Conservation (phyloP, 1,284 basidiomycete genomes). For the Melampsora americana region DNA sequence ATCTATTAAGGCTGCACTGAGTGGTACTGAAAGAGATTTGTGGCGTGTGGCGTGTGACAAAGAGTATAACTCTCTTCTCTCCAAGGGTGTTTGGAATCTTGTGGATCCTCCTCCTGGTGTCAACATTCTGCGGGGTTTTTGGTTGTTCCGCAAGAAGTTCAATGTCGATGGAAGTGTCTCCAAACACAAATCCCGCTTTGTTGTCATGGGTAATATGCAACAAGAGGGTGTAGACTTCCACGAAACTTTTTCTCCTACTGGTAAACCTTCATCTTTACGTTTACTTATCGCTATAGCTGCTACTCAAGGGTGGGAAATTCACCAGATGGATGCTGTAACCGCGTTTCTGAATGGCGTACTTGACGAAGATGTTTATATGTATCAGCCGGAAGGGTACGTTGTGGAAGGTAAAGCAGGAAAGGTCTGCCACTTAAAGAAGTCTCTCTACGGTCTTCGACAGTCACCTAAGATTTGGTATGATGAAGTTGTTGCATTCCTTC, state of each 20-base stretch:
- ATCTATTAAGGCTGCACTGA: not conserved
- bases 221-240: no score
- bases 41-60: not conserved
- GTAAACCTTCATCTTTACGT: not conserved
- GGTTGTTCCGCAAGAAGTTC: conserved; percentile 3
- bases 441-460: no score
- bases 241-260: conserved; percentile 20
- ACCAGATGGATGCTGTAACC: conserved; percentile 9
- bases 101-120: no score
- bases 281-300: not conserved
- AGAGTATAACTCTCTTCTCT: not conserved
- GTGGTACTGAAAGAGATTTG: not conserved
- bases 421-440: no score
- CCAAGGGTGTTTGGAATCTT: conserved; percentile 7
- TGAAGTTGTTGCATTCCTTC: no score
- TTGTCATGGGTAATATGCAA: no score
- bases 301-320: not conserved
- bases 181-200: conserved; percentile 12
- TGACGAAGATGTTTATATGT: conserved; percentile 17
- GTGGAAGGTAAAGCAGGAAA: no score
- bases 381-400: no score
- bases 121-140: not conserved
- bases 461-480: no score
- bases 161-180: not conserved
- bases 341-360: conserved; percentile 5